Evolutionary conservation across 2,329 filamentous ascomycete genomes (phyloP).

Genomic region (Sclerotinia subarctica): DNA sequence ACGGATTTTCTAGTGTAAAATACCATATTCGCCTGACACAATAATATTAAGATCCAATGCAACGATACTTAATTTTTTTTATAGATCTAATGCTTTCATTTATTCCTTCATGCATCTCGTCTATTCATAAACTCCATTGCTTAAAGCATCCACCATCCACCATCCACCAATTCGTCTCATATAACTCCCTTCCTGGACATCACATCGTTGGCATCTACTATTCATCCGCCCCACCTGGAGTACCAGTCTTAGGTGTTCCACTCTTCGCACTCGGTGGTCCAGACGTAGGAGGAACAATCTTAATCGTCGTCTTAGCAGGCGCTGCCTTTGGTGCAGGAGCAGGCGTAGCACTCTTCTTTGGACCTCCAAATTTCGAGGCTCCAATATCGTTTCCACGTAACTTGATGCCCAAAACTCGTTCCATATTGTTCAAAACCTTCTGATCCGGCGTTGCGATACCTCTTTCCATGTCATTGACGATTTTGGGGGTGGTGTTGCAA

Average conservation of each 20-base stretch:
- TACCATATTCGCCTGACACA: not conserved
- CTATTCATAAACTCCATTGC: constrained; percentile 9
- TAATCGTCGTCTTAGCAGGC: constrained; percentile 24
- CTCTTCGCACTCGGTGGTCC: not conserved
- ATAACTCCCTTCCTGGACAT: not conserved
- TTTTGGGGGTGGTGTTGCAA: constrained; percentile 78
- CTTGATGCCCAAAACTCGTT: constrained; percentile 83
- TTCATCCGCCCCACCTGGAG: not conserved
- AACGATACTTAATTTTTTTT: not conserved
- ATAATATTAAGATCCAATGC: constrained; percentile 3
- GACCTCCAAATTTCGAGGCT: constrained; percentile 66
- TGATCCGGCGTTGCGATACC: constrained; percentile 77
- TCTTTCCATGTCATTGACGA: constrained; percentile 83
- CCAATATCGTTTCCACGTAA: constrained; percentile 84
- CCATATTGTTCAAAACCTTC: constrained; percentile 74
- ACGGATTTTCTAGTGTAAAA: not conserved
- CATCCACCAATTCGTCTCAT: not conserved
- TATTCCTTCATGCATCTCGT: not conserved
- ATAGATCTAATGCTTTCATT: not conserved
- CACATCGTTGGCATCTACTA: not conserved
- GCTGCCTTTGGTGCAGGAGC: constrained; percentile 15
- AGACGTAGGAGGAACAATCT: constrained; percentile 10
- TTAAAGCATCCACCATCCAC: not conserved
- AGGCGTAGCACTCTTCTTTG: constrained; percentile 38
- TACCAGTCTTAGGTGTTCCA: not conserved